A percentile compares a stretch with the other conserved stretches of the same genome.
Evolutionary conservation across 2,329 filamentous ascomycete species (phyloP).

Genomic region (Coleophoma crateriformis): DNA sequence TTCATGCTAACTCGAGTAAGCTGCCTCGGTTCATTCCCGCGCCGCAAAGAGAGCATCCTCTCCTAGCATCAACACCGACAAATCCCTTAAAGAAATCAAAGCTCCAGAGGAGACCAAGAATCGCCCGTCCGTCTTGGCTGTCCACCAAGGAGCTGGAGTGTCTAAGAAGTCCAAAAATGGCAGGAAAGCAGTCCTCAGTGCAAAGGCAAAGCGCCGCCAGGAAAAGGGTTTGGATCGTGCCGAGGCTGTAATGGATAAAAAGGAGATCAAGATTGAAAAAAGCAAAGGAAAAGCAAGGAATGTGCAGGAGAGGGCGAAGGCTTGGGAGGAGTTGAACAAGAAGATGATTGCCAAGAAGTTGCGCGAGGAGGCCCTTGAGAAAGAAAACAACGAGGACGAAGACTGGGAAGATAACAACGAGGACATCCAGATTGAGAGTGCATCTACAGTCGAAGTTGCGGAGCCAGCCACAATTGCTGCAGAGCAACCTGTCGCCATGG

Average conservation of each 20-base stretch:
- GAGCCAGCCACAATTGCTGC: slow-evolving; percentile 1
- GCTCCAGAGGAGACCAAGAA: slow-evolving; percentile 42
- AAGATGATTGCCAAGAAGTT: slow-evolving; percentile 22
- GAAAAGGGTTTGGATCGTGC: slow-evolving; percentile 55
- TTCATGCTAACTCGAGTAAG: slow-evolving; percentile 12
- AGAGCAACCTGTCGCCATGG: slow-evolving; percentile 3
- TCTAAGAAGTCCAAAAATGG: slow-evolving; percentile 58
- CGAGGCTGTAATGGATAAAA: slow-evolving; percentile 54
- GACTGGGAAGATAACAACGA: slow-evolving; percentile 11
- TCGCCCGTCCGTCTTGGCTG: slow-evolving; percentile 63
- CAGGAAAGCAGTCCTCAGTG: slow-evolving; percentile 48
- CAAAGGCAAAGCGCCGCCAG: slow-evolving; percentile 48
- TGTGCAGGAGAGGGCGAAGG: slow-evolving; percentile 44
- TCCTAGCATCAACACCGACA: slow-evolving; percentile 65
- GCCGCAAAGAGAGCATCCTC: slow-evolving; percentile 68
- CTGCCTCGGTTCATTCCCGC: slow-evolving; percentile 64
- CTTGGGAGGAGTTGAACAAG: slow-evolving; percentile 56
- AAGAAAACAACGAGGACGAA: slow-evolving; percentile 14
- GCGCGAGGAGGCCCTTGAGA: slow-evolving; percentile 16
- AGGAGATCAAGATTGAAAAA: slow-evolving; percentile 47
- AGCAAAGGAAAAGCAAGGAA: slow-evolving; percentile 43
- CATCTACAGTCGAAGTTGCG: slow-evolving; percentile 1
- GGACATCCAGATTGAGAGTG: slow-evolving; percentile 8
- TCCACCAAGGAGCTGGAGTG: slow-evolving; percentile 62
- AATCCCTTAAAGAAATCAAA: slow-evolving; percentile 58